phyloP scores from a whole-genome alignment of 352 stramenopile genomes.

The Thraustotheca clavata region DNA sequence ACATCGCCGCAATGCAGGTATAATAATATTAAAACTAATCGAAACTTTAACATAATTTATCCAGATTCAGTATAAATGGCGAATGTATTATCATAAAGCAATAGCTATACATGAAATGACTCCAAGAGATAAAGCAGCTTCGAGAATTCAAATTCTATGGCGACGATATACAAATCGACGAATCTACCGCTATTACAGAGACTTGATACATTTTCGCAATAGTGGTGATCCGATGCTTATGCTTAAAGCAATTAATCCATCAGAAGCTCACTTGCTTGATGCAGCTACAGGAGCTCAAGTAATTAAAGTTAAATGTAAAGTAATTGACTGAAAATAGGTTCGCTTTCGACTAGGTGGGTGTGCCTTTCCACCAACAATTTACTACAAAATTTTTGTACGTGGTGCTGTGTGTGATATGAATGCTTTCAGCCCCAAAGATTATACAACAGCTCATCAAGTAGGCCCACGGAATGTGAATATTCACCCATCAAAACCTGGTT shows the following conservation, averaged over 20 bases:
- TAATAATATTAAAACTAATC: no score
- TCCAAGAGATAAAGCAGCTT: conserved; percentile 33
- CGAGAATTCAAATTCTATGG: conserved; percentile 54
- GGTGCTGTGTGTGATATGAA: conserved; percentile 81
- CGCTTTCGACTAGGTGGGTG: conserved; percentile 82
- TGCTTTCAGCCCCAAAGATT: conserved; percentile 86
- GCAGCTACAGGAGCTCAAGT: conserved; percentile 58
- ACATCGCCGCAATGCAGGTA: conserved; percentile 80
- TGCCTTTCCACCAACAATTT: conserved; percentile 87
- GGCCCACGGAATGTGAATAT: conserved; percentile 26
- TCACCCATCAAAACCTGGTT: not conserved
- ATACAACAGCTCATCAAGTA: conserved; percentile 44
- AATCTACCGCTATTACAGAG: conserved; percentile 72
- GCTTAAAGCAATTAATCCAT: conserved; percentile 76
- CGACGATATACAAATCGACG: conserved; percentile 60
- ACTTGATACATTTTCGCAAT: conserved; percentile 74
- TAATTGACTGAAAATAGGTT: conserved; percentile 27
- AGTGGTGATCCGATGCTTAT: conserved; percentile 68
- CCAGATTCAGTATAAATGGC: conserved; percentile 28
- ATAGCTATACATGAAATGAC: conserved; percentile 24
- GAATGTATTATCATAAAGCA: conserved; percentile 24
- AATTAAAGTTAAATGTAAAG: not conserved
- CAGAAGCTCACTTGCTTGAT: conserved; percentile 67
- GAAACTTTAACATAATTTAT: not conserved
- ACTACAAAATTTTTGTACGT: conserved; percentile 91